phyloP scores from a whole-genome alignment of 495 filamentous ascomycete genomes.

The Neurospora sp. region DNA sequence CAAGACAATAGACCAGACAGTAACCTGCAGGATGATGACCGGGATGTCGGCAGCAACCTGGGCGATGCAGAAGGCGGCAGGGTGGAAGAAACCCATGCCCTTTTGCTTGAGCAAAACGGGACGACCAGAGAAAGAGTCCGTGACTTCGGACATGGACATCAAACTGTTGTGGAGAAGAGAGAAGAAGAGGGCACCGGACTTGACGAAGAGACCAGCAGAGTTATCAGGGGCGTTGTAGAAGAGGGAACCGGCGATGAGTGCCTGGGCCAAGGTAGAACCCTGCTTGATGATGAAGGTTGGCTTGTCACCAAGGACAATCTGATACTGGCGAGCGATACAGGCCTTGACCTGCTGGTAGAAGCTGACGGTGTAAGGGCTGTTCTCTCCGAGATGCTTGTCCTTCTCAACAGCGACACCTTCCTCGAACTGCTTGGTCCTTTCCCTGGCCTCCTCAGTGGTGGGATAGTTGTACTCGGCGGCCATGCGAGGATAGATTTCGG shows the following conservation, averaged over 20 bases:
- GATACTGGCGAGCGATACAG: slow-evolving; percentile 43
- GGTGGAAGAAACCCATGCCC: slow-evolving; percentile 70
- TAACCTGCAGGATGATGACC: slow-evolving; percentile 58
- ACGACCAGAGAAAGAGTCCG: slow-evolving; percentile 54
- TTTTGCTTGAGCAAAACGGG: slow-evolving; percentile 79
- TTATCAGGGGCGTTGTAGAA: slow-evolving; percentile 63
- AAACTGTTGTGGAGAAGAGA: slow-evolving; percentile 71
- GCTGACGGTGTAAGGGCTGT: slow-evolving; percentile 43
- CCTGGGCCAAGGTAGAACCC: slow-evolving; percentile 46
- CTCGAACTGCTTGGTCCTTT: slow-evolving; percentile 40
- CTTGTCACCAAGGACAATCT: slow-evolving; percentile 52
- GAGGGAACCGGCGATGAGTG: slow-evolving; percentile 63
- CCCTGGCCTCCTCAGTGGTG: slow-evolving; percentile 28
- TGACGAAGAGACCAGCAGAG: slow-evolving; percentile 40
- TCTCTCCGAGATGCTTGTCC: slow-evolving; percentile 26
- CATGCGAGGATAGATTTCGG: slow-evolving; percentile 26
- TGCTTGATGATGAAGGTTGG: slow-evolving; percentile 50
- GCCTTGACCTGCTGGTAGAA: slow-evolving; percentile 47
- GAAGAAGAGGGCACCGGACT: slow-evolving; percentile 56
- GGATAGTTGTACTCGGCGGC: slow-evolving; percentile 43
- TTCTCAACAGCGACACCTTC: slow-evolving; percentile 38
- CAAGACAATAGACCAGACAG: slow-evolving; percentile 62
- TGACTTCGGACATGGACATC: slow-evolving; percentile 69
- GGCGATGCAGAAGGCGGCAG: slow-evolving; percentile 67
- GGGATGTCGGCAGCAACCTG: slow-evolving; percentile 72